A percentile compares a stretch with the other conserved stretches of the same genome.
These are phyloP conservation scores for Puccinia polysora DNA, from an alignment of 1,284 basidiomycete species.

Conservation along the genomic window DNA sequence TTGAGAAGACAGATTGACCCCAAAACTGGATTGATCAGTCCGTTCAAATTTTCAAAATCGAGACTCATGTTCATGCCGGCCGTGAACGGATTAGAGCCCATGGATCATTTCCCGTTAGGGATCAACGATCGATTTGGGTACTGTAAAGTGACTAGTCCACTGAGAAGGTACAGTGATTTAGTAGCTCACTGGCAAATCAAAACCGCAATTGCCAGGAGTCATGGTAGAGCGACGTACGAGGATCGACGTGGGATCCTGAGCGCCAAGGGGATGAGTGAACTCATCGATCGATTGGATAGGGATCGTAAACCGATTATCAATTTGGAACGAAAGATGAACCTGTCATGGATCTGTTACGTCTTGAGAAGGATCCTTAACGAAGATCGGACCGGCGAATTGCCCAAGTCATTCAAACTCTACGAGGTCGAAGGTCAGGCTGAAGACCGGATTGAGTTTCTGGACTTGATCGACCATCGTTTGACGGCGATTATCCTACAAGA, in stretches of 20 bases:
- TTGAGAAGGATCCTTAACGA: conserved; percentile 7
- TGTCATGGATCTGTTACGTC: conserved; percentile 32
- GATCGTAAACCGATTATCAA: conserved; percentile 27
- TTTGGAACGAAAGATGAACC: conserved; percentile 23
- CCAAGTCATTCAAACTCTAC: no score
- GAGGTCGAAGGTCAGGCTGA: background rate
- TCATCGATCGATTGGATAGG: conserved; percentile 26
- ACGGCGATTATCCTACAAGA: conserved; percentile 24
- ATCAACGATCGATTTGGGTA: conserved; percentile 69
- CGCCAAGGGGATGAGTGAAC: conserved; percentile 14
- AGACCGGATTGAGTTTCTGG: background rate
- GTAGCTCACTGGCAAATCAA: conserved; percentile 93
- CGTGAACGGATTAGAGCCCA: conserved; percentile 59
- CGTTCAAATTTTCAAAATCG: conserved; percentile 35
- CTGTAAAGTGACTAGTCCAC: conserved; percentile 75
- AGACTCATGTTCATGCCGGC: conserved; percentile 52
- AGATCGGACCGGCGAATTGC: conserved; percentile 1
- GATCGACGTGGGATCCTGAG: conserved; percentile 6
- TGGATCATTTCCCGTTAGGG: conserved; percentile 68
- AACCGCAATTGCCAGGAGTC: conserved; percentile 58
- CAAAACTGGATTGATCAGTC: conserved; percentile 49
- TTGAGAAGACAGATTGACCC: conserved; percentile 56
- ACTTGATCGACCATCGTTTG: background rate
- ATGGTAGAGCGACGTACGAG: background rate
- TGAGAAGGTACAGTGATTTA: conserved; percentile 80